Conservation (phyloP, 2,329 filamentous ascomycete genomes). For the Alternaria incomplexa region DNA sequence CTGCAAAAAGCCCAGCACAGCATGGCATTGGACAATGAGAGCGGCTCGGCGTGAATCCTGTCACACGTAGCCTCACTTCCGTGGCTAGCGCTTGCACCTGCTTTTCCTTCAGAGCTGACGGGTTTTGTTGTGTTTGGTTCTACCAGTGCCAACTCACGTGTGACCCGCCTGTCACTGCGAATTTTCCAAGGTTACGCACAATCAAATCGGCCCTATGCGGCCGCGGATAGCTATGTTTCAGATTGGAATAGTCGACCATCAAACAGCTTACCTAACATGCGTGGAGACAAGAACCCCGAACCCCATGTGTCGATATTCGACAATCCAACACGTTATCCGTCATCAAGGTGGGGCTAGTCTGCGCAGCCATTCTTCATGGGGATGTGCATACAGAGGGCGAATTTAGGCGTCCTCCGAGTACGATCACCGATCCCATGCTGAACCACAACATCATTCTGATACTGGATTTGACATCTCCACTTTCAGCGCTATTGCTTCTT, state of each 20-base stretch:
- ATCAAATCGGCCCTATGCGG: conserved; percentile 1
- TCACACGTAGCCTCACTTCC: conserved; percentile 14
- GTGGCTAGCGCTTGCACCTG: neutral
- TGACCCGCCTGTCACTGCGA: neutral
- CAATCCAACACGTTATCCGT: neutral
- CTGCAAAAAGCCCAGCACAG: neutral
- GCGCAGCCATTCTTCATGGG: neutral
- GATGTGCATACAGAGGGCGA: conserved; percentile 4
- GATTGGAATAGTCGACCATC: neutral
- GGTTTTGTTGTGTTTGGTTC: neutral
- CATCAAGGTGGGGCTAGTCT: conserved; percentile 2
- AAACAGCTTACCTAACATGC: neutral
- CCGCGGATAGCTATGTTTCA: conserved; percentile 7
- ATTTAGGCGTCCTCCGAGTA: neutral
- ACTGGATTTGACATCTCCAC: neutral
- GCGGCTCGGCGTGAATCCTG: conserved; percentile 13
- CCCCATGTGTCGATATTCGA: neutral
- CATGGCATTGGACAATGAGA: conserved; percentile 8
- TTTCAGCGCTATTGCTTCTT: neutral
- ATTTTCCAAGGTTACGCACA: neutral
- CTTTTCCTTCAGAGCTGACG: neutral
- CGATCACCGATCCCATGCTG: neutral
- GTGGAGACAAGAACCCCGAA: neutral
- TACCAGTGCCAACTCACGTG: neutral
- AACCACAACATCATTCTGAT: neutral